These are phyloP conservation scores for Plantago major DNA, from an alignment of 257 asterid genomes.

Conservation along the genomic window DNA sequence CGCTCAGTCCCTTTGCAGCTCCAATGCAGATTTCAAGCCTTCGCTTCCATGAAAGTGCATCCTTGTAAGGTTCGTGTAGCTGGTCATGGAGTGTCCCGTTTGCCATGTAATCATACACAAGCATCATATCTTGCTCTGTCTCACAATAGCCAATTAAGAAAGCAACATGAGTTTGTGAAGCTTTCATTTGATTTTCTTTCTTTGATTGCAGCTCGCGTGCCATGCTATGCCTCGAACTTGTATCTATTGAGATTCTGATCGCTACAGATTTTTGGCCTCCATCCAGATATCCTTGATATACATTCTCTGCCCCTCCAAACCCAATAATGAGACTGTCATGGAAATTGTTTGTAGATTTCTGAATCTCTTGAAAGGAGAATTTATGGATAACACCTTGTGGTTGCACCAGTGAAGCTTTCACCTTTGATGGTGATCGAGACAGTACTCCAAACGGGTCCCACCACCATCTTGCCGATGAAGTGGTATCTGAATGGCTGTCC, in stretches of 20 bases:
- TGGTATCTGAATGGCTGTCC: conserved; percentile 26
- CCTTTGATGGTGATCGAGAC: conserved; percentile 46
- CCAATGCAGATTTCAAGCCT: conserved; percentile 68
- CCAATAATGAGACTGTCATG: conserved; percentile 46
- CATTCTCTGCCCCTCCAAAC: conserved; percentile 41
- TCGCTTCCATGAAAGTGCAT: conserved; percentile 59
- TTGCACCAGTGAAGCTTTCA: conserved; percentile 24
- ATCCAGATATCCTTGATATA: conserved; percentile 39
- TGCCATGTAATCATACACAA: conserved; percentile 43
- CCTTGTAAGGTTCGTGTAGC: conserved; percentile 44
- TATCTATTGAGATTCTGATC: conserved; percentile 43
- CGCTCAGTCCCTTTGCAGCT: conserved; percentile 43
- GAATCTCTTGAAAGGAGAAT: conserved; percentile 45
- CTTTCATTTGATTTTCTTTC: conserved; percentile 34
- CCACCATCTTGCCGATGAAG: conserved; percentile 38
- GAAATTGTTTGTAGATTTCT: conserved; percentile 52
- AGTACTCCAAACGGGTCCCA: conserved; percentile 44
- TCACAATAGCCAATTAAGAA: conserved; percentile 49
- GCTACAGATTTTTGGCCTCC: conserved; percentile 36
- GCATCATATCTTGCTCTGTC: conserved; percentile 41
- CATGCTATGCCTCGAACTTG: conserved; percentile 42
- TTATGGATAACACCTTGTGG: conserved; percentile 29
- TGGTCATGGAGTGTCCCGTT: conserved; percentile 57
- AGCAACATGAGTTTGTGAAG: conserved; percentile 37
- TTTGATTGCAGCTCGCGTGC: conserved; percentile 41